Evolutionary conservation across 345 rosid species (phyloP).

Genomic region (Cardamine occulta): DNA sequence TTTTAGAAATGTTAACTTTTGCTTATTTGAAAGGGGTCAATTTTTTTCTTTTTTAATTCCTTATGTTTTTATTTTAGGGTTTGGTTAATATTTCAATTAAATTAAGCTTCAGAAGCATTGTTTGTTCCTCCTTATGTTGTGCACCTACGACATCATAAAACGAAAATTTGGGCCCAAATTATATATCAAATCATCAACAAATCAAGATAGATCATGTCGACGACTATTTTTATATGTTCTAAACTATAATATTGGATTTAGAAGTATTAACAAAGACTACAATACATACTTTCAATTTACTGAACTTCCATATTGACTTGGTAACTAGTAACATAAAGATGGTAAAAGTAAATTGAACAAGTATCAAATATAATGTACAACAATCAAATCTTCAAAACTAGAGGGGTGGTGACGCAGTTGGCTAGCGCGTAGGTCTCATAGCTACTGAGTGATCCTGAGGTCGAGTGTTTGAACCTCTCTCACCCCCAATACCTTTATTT

Average conservation of each 20-base stretch:
- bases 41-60: not conserved
- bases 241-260: not conserved
- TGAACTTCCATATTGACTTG: not conserved
- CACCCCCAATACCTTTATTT: slow-evolving; percentile 64
- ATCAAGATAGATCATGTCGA: not conserved
- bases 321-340: not conserved
- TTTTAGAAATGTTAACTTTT: not conserved
- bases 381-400: not conserved
- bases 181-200: not conserved
- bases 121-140: not conserved
- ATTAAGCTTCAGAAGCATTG: not conserved
- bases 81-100: not conserved
- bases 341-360: not conserved
- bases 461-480: slow-evolving; percentile 95
- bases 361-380: rapidly evolving
- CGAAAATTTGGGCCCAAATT: not conserved
- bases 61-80: not conserved
- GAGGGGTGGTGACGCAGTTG: slow-evolving; percentile 97
- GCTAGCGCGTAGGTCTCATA: slow-evolving; percentile 98
- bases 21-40: not conserved
- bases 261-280: not conserved
- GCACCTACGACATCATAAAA: not conserved
- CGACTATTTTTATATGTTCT: not conserved
- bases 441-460: slow-evolving; percentile 89
- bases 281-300: not conserved